A percentile compares a stretch with the other conserved stretches of the same genome.
phyloP scores from a whole-genome alignment of 2,329 filamentous ascomycete species.

The Aspergillus felis region DNA sequence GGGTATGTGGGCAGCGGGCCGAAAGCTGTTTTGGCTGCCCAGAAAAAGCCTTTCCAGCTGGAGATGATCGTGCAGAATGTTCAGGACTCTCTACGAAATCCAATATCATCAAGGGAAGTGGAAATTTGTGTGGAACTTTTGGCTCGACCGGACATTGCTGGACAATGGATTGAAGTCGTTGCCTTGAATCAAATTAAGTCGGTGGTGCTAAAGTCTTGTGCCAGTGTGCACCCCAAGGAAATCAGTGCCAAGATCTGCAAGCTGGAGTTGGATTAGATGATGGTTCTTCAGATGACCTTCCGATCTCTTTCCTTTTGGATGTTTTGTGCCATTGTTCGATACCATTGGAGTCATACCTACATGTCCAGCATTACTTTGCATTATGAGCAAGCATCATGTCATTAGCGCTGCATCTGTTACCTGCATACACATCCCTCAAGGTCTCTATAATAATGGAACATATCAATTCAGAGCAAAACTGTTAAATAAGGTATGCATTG shows the following conservation, averaged over 20 bases:
- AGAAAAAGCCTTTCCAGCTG: conserved; percentile 64
- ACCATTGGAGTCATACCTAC: conserved; percentile 17
- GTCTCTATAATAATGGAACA: neutral
- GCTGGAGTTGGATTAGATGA: conserved; percentile 27
- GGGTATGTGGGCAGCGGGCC: conserved; percentile 29
- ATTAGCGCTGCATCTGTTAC: conserved; percentile 16
- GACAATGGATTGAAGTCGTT: conserved; percentile 48
- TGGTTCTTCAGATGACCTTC: conserved; percentile 6
- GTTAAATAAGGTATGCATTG: neutral
- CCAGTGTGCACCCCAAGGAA: conserved; percentile 33
- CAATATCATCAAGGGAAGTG: conserved; percentile 48
- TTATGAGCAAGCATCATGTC: conserved; percentile 19
- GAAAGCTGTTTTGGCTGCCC: conserved; percentile 32
- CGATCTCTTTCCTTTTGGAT: conserved; percentile 5
- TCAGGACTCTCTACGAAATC: conserved; percentile 59
- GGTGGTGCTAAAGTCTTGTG: conserved; percentile 44
- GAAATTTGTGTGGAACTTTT: conserved; percentile 47
- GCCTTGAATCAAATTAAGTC: conserved; percentile 44
- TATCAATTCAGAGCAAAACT: conserved; percentile 1
- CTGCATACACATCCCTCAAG: neutral
- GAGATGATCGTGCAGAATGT: conserved; percentile 60
- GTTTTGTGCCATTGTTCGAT: conserved; percentile 8
- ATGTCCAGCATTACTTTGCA: conserved; percentile 17
- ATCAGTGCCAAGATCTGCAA: conserved; percentile 30
- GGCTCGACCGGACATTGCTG: conserved; percentile 44